These are phyloP conservation scores for Eucommia ulmoides DNA, from an alignment of 257 asterid species.

Conservation along the genomic window DNA sequence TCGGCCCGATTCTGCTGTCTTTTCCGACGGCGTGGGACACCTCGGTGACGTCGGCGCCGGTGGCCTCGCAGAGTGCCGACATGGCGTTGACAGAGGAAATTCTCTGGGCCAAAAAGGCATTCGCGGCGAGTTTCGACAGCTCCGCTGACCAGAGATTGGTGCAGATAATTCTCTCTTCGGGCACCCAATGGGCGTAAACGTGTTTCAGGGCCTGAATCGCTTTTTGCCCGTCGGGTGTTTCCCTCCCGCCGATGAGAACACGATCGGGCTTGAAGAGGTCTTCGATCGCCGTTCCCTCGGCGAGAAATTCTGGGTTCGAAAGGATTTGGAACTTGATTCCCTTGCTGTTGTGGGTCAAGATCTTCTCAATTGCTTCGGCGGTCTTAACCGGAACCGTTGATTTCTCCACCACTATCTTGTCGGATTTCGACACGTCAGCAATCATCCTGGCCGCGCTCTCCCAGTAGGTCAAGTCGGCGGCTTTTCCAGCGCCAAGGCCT, in stretches of 20 bases:
- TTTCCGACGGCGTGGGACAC: slow-evolving; percentile 32
- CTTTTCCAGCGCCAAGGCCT: slow-evolving; percentile 63
- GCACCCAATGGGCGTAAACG: slow-evolving; percentile 56
- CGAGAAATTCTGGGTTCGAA: slow-evolving; percentile 51
- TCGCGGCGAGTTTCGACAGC: slow-evolving; percentile 62
- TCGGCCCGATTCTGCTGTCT: slow-evolving; percentile 41
- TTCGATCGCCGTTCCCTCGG: slow-evolving; percentile 51
- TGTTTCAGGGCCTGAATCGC: slow-evolving; percentile 32
- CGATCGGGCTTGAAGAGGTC: slow-evolving; percentile 49
- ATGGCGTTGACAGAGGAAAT: slow-evolving; percentile 43
- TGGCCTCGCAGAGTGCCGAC: slow-evolving; percentile 38
- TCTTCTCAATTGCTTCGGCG: slow-evolving; percentile 57
- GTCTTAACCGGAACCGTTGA: slow-evolving; percentile 58
- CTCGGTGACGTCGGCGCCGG: slow-evolving; percentile 33
- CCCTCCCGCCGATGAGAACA: slow-evolving; percentile 51
- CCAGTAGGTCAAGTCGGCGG: slow-evolving; percentile 54
- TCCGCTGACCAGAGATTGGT: slow-evolving; percentile 58
- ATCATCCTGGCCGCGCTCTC: slow-evolving; percentile 60
- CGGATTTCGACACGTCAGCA: slow-evolving; percentile 45
- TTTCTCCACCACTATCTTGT: slow-evolving; percentile 53
- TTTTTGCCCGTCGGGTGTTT: slow-evolving; percentile 34
- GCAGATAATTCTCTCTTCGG: slow-evolving; percentile 37
- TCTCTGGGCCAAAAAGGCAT: slow-evolving; percentile 58
- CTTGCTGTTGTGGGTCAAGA: slow-evolving; percentile 44
- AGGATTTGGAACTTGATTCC: slow-evolving; percentile 42